A percentile compares a stretch with the other conserved stretches of the same genome.
phyloP scores from a whole-genome alignment of 352 stramenopile genomes.

The Phytophthora pisi region DNA sequence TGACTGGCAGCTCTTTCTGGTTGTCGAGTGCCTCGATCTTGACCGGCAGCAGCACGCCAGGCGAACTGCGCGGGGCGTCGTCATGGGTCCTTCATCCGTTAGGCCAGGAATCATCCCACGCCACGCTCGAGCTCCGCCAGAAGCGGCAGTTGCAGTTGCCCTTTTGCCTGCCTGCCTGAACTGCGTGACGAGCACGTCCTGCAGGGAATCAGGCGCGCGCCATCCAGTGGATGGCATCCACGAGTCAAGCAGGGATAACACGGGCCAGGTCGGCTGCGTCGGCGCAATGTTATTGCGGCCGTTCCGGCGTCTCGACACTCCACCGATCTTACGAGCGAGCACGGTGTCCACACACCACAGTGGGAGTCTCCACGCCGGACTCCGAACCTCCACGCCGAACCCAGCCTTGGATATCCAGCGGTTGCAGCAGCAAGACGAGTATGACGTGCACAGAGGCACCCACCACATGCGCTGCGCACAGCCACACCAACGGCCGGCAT shows the following conservation, averaged over 20 bases:
- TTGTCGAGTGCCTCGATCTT: background rate
- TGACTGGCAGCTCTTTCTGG: constrained; percentile 3
- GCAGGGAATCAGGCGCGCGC: constrained; percentile 1
- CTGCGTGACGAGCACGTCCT: constrained; percentile 1
- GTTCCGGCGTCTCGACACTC: constrained; percentile 19
- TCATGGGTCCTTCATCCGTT: constrained; percentile 21
- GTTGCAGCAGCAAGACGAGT: background rate
- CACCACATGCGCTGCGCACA: constrained; percentile 17
- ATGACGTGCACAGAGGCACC: background rate
- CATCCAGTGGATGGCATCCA: too few relatives aligned
- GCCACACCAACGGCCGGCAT: constrained; percentile 14
- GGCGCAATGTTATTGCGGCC: constrained; percentile 5
- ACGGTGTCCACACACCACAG: constrained; percentile 7
- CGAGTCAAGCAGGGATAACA: constrained; percentile 7
- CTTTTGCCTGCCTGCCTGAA: background rate
- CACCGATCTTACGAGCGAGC: background rate
- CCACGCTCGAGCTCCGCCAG: background rate
- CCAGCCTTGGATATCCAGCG: background rate
- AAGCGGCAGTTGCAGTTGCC: constrained; percentile 3
- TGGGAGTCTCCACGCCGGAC: background rate
- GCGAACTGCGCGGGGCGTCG: background rate
- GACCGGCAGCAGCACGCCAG: background rate
- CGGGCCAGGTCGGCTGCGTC: background rate
- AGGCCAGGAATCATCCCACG: constrained; percentile 12
- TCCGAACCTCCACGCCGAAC: background rate